Conservation (phyloP, 148 eudicot species). For the Arctostaphylos glauca region DNA sequence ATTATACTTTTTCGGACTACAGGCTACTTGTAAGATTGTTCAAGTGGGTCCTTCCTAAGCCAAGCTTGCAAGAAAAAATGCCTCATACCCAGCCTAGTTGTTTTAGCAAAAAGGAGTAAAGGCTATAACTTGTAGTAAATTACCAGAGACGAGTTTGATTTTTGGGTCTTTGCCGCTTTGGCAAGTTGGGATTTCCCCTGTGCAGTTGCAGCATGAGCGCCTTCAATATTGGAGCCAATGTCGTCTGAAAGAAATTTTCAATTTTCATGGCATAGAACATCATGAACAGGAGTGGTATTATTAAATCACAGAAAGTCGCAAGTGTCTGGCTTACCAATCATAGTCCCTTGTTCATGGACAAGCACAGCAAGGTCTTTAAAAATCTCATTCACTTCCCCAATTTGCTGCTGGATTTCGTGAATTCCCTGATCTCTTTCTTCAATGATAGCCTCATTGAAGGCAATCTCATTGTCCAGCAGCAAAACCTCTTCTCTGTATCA, state of each 20-base stretch:
- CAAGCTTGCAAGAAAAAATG: background rate
- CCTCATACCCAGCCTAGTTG: background rate
- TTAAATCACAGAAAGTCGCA: background rate
- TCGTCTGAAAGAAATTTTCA: conserved; percentile 48
- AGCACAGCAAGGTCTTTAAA: conserved; percentile 33
- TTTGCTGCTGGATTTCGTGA: conserved; percentile 31
- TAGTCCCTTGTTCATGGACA: conserved; percentile 30
- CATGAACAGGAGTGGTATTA: background rate
- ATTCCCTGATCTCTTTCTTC: conserved; percentile 33
- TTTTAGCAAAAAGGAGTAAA: conserved; percentile 1
- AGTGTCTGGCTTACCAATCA: conserved; percentile 20
- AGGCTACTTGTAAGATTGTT: background rate
- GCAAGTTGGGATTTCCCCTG: conserved; percentile 76
- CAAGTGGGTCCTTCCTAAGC: background rate
- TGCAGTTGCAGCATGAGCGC: conserved; percentile 69
- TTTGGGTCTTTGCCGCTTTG: conserved; percentile 81
- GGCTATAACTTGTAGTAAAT: conserved; percentile 20
- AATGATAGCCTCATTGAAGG: conserved; percentile 27
- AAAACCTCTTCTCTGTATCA: conserved; percentile 24
- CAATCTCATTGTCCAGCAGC: conserved; percentile 27
- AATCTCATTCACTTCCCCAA: conserved; percentile 32
- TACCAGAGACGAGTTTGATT: conserved; percentile 89
- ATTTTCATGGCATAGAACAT: background rate
- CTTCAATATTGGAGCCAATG: conserved; percentile 73
- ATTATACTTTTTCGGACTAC: background rate